Evolutionary conservation across 1,284 basidiomycete species (phyloP).

Genomic region (Sphagnurus paluster): DNA sequence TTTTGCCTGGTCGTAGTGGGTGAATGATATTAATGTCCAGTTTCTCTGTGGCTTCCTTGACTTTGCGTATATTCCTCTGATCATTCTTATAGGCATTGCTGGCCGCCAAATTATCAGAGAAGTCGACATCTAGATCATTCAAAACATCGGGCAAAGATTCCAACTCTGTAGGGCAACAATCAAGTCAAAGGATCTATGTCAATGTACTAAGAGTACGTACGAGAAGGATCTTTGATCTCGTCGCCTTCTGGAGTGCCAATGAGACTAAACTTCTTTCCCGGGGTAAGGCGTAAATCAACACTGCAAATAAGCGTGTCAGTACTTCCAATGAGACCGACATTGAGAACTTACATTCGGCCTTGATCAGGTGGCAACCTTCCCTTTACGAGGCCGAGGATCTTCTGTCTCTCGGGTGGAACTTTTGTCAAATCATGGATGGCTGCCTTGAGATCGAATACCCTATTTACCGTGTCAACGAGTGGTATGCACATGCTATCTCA

Average conservation of each 20-base stretch:
- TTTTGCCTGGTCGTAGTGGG: slow-evolving; percentile 75
- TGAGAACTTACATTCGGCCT: slow-evolving; percentile 55
- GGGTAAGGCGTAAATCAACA: slow-evolving; percentile 55
- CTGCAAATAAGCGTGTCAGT: slow-evolving; percentile 30
- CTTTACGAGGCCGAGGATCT: slow-evolving; percentile 85
- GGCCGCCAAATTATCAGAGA: slow-evolving; percentile 59
- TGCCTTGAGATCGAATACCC: slow-evolving; percentile 70
- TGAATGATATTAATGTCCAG: slow-evolving; percentile 74
- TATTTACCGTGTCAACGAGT: slow-evolving; percentile 24
- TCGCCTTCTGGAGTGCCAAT: slow-evolving; percentile 83
- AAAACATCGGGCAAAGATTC: slow-evolving; percentile 70
- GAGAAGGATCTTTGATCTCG: slow-evolving; percentile 77
- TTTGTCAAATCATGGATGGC: slow-evolving; percentile 70
- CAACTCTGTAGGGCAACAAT: slow-evolving; percentile 45
- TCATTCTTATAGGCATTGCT: slow-evolving; percentile 67
- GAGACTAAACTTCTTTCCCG: slow-evolving; percentile 76
- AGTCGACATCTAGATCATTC: slow-evolving; percentile 81
- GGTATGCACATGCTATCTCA: neutral
- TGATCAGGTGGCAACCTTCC: slow-evolving; percentile 82
- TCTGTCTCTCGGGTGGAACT: slow-evolving; percentile 86
- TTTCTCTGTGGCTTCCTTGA: slow-evolving; percentile 69
- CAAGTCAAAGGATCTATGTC: neutral
- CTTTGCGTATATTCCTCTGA: slow-evolving; percentile 75
- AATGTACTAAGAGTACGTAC: slow-evolving; percentile 26
- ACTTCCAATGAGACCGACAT: neutral